Evolutionary conservation across 257 asterid species (phyloP).

Genomic region (Scutellaria baicalensis): DNA sequence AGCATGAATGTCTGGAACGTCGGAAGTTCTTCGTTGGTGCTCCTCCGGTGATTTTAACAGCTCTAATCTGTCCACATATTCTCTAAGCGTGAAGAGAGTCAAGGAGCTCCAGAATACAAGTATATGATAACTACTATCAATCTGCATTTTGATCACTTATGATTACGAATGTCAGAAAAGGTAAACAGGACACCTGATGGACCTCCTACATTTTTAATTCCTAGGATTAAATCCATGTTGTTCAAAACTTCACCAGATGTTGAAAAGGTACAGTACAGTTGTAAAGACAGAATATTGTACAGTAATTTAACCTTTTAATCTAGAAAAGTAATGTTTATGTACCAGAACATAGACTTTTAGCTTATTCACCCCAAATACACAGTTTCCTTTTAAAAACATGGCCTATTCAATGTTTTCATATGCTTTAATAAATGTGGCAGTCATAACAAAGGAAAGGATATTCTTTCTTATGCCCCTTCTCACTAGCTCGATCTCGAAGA

Average conservation of each 20-base stretch:
- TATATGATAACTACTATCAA: background rate
- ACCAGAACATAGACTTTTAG: background rate
- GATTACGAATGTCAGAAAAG: background rate
- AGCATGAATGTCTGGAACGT: constrained; percentile 67
- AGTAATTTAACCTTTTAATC: background rate
- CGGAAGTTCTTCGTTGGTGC: constrained; percentile 53
- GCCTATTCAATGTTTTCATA: background rate
- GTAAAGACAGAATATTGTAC: background rate
- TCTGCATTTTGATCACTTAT: background rate
- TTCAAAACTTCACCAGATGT: background rate
- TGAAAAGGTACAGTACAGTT: background rate
- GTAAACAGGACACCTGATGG: background rate
- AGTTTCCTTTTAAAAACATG: background rate
- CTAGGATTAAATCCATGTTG: background rate
- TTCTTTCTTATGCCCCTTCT: constrained; percentile 54
- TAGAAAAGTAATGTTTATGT: background rate
- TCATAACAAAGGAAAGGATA: constrained; percentile 66
- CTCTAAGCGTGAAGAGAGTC: constrained; percentile 69
- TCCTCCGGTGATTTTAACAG: constrained; percentile 70
- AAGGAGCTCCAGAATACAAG: constrained; percentile 42
- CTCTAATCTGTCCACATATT: constrained; percentile 47
- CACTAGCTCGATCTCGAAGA: constrained; percentile 58
- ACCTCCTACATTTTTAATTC: background rate
- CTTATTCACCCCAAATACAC: background rate
- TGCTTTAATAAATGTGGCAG: background rate